A percentile compares a stretch with the other conserved stretches of the same genome.
These are phyloP conservation scores for Fusarium sp. DNA, from an alignment of 2,329 filamentous ascomycete species.

Conservation along the genomic window DNA sequence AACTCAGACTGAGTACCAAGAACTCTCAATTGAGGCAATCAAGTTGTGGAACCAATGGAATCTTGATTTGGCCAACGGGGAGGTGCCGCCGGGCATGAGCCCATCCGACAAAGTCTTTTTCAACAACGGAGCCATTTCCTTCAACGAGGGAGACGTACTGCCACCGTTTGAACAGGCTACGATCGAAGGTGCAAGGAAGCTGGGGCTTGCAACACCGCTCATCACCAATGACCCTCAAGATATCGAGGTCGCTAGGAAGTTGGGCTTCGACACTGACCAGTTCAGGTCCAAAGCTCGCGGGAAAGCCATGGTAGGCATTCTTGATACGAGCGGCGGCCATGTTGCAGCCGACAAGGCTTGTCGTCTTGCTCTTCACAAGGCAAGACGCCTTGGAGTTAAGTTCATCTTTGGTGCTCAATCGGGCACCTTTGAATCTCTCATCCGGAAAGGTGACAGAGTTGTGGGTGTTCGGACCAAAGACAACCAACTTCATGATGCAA, in stretches of 20 bases:
- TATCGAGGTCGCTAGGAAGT: conserved; percentile 39
- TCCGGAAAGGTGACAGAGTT: conserved; percentile 40
- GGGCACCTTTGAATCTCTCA: conserved; percentile 48
- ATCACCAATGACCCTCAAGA: conserved; percentile 45
- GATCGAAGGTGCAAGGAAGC: conserved; percentile 50
- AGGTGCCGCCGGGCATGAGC: conserved; percentile 53
- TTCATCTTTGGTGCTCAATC: conserved; percentile 52
- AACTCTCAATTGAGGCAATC: conserved; percentile 57
- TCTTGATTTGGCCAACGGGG: conserved; percentile 47
- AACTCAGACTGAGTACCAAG: conserved; percentile 58
- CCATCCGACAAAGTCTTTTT: conserved; percentile 51
- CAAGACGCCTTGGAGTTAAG: conserved; percentile 53
- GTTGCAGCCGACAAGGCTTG: conserved; percentile 61
- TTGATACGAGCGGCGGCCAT: conserved; percentile 61
- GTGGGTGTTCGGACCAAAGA: conserved; percentile 55
- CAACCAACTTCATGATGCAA: conserved; percentile 48
- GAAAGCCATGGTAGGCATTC: conserved; percentile 48
- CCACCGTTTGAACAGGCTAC: conserved; percentile 52
- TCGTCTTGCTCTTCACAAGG: conserved; percentile 57
- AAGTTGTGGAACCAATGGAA: conserved; percentile 60
- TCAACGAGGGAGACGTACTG: conserved; percentile 40
- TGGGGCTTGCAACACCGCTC: conserved; percentile 52
- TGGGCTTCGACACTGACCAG: conserved; percentile 53
- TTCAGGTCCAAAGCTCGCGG: conserved; percentile 44
- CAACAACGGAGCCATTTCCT: conserved; percentile 52